Percentiles rank a stretch among this genome's conserved stretches.
phyloP scores from a whole-genome alignment of 2,329 filamentous ascomycete genomes.

The Penicillium sp. region DNA sequence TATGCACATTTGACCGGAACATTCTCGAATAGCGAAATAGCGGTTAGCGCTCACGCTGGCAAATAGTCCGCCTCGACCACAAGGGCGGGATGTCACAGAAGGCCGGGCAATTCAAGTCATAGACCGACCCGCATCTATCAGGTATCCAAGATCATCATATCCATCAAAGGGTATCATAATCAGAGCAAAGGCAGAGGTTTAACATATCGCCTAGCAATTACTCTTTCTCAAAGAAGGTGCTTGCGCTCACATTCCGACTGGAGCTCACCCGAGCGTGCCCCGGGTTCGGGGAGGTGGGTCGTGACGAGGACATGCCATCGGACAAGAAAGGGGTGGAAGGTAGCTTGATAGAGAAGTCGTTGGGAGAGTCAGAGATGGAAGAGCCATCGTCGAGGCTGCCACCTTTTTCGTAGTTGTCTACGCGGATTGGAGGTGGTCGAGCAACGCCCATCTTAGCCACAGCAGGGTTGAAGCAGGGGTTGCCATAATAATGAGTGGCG shows the following conservation, averaged over 20 bases:
- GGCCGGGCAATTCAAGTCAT: conserved; percentile 1
- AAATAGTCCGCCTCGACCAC: conserved; percentile 5
- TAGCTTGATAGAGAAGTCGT: conserved; percentile 49
- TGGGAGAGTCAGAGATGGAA: conserved; percentile 30
- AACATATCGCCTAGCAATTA: conserved; percentile 16
- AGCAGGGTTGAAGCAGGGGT: conserved; percentile 40
- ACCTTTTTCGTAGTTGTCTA: conserved; percentile 75
- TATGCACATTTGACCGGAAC: conserved; percentile 26
- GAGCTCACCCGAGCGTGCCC: conserved; percentile 46
- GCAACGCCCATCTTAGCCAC: conserved; percentile 49
- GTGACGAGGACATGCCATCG: conserved; percentile 54
- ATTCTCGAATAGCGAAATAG: conserved; percentile 5
- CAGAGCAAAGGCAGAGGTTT: not conserved
- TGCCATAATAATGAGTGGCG: conserved; percentile 82
- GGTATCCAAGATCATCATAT: conserved; percentile 17
- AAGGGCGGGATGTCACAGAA: conserved; percentile 3
- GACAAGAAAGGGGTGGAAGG: conserved; percentile 49
- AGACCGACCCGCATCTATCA: conserved; percentile 14
- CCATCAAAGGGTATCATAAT: not conserved
- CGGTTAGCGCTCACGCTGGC: conserved; percentile 3
- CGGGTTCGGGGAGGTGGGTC: conserved; percentile 52
- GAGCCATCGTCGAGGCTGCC: conserved; percentile 50
- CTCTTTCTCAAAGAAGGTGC: conserved; percentile 40
- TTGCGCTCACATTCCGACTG: conserved; percentile 35
- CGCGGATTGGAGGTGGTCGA: conserved; percentile 52